phyloP scores from a whole-genome alignment of 306 rosid species.

The Dryas alaskensis region DNA sequence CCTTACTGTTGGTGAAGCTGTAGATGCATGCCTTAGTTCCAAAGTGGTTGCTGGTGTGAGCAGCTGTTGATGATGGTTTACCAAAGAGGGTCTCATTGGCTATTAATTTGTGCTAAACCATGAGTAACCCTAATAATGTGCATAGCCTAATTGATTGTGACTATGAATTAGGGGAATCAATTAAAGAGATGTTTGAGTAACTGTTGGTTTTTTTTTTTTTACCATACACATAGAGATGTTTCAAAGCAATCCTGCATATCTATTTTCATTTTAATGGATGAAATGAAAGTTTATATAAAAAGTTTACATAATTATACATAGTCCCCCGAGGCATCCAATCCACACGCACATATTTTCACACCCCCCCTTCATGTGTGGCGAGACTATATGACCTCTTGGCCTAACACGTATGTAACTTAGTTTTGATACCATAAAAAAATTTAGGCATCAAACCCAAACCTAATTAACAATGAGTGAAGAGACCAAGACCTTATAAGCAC shows the following conservation, averaged over 20 bases:
- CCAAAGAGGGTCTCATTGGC: neutral
- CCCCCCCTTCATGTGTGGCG: too few relatives aligned
- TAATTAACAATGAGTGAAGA: too few relatives aligned
- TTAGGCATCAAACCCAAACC: too few relatives aligned
- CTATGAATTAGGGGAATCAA: neutral
- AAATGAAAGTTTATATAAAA: too few relatives aligned
- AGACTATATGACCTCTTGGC: too few relatives aligned
- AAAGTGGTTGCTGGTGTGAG: conserved; percentile 21
- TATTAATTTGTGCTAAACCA: neutral
- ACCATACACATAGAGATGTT: neutral
- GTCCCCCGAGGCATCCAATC: too few relatives aligned
- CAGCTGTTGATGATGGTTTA: conserved; percentile 19
- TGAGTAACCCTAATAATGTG: neutral
- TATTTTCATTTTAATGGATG: too few relatives aligned
- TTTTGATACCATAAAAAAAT: too few relatives aligned
- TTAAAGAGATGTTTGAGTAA: neutral
- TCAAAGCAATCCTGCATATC: neutral
- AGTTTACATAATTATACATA: too few relatives aligned
- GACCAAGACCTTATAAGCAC: too few relatives aligned
- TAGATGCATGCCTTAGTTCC: conserved; percentile 53
- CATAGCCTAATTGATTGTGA: neutral
- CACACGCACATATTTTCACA: too few relatives aligned
- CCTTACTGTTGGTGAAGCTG: conserved; percentile 65
- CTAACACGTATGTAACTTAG: too few relatives aligned
- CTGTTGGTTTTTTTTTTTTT: neutral